A percentile compares a stretch with the other conserved stretches of the same genome.
phyloP scores from a whole-genome alignment of 257 asterid species.

The Salvia splendens region DNA sequence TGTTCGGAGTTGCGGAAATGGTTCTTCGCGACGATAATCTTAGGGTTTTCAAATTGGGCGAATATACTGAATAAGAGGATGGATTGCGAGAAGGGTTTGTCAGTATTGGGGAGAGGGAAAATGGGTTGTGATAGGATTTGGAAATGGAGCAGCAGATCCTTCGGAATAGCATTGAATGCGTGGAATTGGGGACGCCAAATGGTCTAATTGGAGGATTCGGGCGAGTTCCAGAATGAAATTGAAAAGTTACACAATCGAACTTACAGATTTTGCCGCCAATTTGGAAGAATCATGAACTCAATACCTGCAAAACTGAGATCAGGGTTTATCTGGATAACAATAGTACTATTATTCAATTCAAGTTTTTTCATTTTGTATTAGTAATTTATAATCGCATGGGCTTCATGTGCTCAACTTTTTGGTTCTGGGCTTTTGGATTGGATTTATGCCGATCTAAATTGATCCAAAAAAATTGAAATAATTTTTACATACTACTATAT shows the following conservation, averaged over 20 bases:
- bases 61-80: constrained; percentile 30
- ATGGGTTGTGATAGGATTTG: constrained; percentile 51
- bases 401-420: not conserved
- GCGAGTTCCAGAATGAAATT: not conserved
- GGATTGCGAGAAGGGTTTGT: constrained; percentile 42
- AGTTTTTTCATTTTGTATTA: not conserved
- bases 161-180: constrained; percentile 63
- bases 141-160: constrained; percentile 56
- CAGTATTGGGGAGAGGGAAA: constrained; percentile 41
- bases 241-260: not conserved
- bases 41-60: constrained; percentile 38
- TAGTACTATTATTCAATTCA: not conserved
- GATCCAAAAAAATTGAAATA: no score
- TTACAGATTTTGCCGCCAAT: constrained; percentile 27
- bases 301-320: constrained; percentile 6
- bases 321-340: constrained; percentile 28
- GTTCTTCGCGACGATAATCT: constrained; percentile 38
- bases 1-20: constrained; percentile 33
- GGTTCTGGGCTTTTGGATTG: constrained; percentile 16
- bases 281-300: constrained; percentile 18
- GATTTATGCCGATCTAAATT: no score
- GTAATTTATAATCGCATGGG: not conserved
- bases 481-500: no score
- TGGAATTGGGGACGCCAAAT: constrained; percentile 11
- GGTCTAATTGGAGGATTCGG: not conserved